Evolutionary conservation across 2,329 filamentous ascomycete genomes (phyloP), one percentile per base, ranked within the genome.

Genomic region (Incumbomyces delicatus): DNA sequence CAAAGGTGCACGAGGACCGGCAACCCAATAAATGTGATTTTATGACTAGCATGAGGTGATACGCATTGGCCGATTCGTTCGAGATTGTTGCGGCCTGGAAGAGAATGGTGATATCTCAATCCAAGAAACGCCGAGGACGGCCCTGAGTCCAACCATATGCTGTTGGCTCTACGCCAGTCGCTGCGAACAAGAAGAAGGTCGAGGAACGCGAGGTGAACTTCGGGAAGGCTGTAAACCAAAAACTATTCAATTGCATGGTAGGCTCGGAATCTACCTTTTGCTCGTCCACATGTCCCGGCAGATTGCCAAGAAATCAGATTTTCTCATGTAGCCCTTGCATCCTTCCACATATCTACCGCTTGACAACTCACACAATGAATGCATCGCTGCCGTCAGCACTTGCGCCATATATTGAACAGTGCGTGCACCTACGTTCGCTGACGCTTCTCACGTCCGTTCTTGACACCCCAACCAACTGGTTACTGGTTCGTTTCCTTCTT

Each of bases 1-100:
- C 68, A 89, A 94, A 78, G 84, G 82, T 66, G 76, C 88, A 61
- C 82, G 83, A 61, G 86, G 85, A 64, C 75, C 78, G 61, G 60
- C 67, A 55, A 69, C 60, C 57, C 61, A 64, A 56, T 71, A 70
- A 59, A 41, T 40, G 8, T 30, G 61, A 36, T 38, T n/a, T 20
- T 31, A 32, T 29, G 27, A 31, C 6, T 18, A 33, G 22, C 29
- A 16, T 29, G 33, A 16, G 33, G 39, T 16, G 22, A 32, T 27
- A 27, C 22, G 22, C 8, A 8, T 40, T 29, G 17, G 38, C 30
- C 31, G 30, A 43, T 32, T 35, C 29, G n/a, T 14, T 30, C 17
- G 42, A 37, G 14, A 37, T 36, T 37, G 42, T 18, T 36, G 33
- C 13, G 37, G 18, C 13, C 13, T 13, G 20, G 31, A 37, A 11